Base-by-base conservation (phyloP, 1,284 basidiomycete genomes). In the Naganishia cerealis region DNA sequence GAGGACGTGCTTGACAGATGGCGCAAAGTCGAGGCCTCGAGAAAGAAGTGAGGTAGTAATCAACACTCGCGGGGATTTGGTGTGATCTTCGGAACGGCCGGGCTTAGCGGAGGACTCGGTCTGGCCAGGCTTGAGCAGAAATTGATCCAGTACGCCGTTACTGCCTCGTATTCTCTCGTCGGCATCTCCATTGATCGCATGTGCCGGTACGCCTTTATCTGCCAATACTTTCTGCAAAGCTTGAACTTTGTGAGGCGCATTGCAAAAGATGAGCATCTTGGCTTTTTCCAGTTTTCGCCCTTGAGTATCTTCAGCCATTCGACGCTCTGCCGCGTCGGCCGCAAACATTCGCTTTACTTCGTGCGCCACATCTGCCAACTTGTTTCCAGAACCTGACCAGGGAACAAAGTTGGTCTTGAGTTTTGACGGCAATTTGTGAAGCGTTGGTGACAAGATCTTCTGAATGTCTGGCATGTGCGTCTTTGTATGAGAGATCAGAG, bases 31-130 rank as follows among this genome's bases (percentile, higher is more conserved):
- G 12, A 95, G 84, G 3, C 92, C 93, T 18, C 93, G 86, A n/a
- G 91, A 92, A 38, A 95, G 87, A 26, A 95, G 83, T 12, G 92
- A 94, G 0, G 92, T 95, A 29, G 92, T 94, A 67, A 94, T 85
- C 73, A 95, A 83, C 36, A 94, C 87, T 67, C 88, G 85, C 16
- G 90, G 87, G 0, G 77, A 74, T 6, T 70, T 48, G 39, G 63
- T 18, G n/a, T 33, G 53, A 43, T 66, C 54, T 18, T 66, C 55
- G 38, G 50, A 13, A 12, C 36, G 3, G 61, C 26, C 4, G 9
- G 63, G 36, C n/a, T 43, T 59, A 12, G 57, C 10, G 36, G 36
- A 21, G 16, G 62, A 24, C 46, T 56, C 42, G 50, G 65, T 38
- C 57, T 67, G 59, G 21, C 61, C 52, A 15, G 57, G 54, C 40